These are phyloP conservation scores for Pythium apleroticum DNA, from an alignment of 352 stramenopile genomes.

Conservation along the genomic window DNA sequence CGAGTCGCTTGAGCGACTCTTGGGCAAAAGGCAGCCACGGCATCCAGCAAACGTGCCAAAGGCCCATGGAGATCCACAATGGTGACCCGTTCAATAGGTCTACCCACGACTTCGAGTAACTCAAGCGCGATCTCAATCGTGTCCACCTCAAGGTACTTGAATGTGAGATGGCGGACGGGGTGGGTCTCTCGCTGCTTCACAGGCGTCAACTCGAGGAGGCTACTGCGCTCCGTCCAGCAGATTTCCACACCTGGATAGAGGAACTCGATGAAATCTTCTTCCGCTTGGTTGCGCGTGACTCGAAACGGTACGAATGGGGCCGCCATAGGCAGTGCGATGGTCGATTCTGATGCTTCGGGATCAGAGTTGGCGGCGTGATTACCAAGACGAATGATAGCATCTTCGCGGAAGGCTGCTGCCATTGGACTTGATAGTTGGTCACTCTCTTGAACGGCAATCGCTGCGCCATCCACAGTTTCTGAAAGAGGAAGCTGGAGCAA, in stretches of 20 bases:
- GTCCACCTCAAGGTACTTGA: background rate
- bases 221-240: background rate
- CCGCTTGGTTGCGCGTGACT: background rate
- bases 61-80: background rate
- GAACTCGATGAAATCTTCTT: conserved; percentile 10
- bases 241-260: background rate
- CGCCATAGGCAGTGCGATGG: too few relatives aligned
- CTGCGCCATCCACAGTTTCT: too few relatives aligned
- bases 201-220: background rate
- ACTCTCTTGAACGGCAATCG: background rate
- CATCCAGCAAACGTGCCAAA: background rate
- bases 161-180: background rate
- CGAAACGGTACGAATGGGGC: background rate
- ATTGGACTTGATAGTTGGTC: background rate
- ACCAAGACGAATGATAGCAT: background rate
- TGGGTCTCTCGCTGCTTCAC: background rate
- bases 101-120: conserved; percentile 10
- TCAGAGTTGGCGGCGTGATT: background rate
- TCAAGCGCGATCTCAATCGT: background rate
- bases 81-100: conserved; percentile 11
- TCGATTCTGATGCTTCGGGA: background rate
- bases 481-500: background rate
- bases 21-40: conserved; percentile 6
- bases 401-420: background rate
- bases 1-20: conserved; percentile 19